These are phyloP conservation scores for Alternaria alternata DNA, from an alignment of 2,329 filamentous ascomycete species.

Conservation along the genomic window DNA sequence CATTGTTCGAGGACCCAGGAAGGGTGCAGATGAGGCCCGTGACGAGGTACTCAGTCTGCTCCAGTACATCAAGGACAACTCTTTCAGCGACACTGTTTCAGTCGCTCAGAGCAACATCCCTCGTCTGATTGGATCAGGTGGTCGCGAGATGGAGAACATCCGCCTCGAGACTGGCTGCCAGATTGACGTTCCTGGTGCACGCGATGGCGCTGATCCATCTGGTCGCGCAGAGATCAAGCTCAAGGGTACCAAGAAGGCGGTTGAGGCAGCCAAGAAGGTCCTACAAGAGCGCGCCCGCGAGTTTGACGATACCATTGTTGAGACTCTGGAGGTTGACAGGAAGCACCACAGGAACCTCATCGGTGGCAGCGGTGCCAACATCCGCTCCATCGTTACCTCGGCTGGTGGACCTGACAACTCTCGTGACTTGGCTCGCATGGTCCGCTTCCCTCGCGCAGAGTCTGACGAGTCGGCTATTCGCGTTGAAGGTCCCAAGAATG, in stretches of 20 bases:
- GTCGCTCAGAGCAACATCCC: conserved; percentile 92
- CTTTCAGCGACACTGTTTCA: conserved; percentile 77
- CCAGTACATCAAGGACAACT: conserved; percentile 90
- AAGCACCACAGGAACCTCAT: conserved; percentile 93
- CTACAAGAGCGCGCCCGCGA: conserved; percentile 85
- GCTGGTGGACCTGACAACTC: conserved; percentile 91
- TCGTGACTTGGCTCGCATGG: conserved; percentile 82
- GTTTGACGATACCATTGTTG: conserved; percentile 88
- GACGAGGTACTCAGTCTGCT: conserved; percentile 89
- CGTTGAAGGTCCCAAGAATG: conserved; percentile 80
- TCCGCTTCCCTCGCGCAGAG: conserved; percentile 93
- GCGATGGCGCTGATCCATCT: conserved; percentile 71
- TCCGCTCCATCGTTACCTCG: conserved; percentile 84
- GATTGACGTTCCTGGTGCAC: conserved; percentile 87
- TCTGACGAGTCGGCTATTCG: conserved; percentile 83
- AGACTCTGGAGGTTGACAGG: conserved; percentile 88
- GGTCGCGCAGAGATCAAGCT: conserved; percentile 85
- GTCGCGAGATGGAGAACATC: conserved; percentile 88
- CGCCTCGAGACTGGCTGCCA: conserved; percentile 84
- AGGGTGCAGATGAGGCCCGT: conserved; percentile 88
- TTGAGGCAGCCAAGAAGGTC: conserved; percentile 89
- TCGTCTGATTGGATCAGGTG: conserved; percentile 90
- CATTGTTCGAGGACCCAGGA: conserved; percentile 87
- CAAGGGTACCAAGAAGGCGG: conserved; percentile 90
- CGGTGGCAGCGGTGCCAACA: conserved; percentile 81